Conservation (phyloP, 2,329 filamentous ascomycete genomes). For the Hypoxylon sp. region DNA sequence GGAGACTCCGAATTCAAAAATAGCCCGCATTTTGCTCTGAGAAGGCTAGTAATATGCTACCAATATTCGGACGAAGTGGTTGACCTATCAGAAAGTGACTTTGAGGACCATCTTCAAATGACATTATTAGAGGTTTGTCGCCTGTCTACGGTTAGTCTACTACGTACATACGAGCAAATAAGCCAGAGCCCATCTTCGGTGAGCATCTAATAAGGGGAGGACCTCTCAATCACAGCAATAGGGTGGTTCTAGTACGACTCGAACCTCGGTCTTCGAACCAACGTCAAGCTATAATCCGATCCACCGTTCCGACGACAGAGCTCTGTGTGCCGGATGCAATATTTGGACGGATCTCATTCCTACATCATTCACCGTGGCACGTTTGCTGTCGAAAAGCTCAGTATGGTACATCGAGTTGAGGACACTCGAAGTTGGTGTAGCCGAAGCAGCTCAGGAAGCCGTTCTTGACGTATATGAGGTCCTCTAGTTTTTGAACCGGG, state of each 20-base stretch:
- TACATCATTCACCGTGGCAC: neutral
- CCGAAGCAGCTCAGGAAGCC: slow-evolving; percentile 36
- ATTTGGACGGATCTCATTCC: neutral
- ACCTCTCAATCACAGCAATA: neutral
- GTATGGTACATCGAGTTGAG: slow-evolving; percentile 5
- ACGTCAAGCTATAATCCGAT: slow-evolving; percentile 1
- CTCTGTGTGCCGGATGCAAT: neutral
- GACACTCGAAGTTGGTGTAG: slow-evolving; percentile 36
- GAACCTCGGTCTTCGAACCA: neutral
- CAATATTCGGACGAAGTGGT: neutral
- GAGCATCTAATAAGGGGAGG: neutral
- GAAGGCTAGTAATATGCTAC: neutral
- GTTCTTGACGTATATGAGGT: slow-evolving; percentile 26
- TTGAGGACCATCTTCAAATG: neutral
- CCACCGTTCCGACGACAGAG: neutral
- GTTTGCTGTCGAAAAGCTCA: neutral
- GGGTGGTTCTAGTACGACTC: neutral
- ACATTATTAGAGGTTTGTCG: neutral
- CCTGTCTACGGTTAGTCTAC: neutral
- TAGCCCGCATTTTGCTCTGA: too few relatives aligned
- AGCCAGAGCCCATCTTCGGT: neutral
- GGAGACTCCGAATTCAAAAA: neutral
- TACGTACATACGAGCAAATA: neutral
- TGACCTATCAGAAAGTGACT: too few relatives aligned
- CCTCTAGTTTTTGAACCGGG: slow-evolving; percentile 3